Conservation (phyloP, 257 asterid genomes). For the Solanum bukasovii region DNA sequence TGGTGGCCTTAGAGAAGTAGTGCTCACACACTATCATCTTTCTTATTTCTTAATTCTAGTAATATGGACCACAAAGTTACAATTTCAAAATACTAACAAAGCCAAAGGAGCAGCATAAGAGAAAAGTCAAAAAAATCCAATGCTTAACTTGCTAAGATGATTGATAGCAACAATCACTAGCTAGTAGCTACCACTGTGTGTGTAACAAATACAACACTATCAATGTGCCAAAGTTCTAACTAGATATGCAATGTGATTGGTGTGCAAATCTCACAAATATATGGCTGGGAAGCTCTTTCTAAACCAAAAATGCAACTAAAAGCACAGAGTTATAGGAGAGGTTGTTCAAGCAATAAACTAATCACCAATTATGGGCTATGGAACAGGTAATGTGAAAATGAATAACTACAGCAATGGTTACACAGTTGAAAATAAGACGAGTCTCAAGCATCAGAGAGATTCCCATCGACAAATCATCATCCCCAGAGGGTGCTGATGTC, state of each 20-base stretch:
- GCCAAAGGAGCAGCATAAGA: neutral
- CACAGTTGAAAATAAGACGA: neutral
- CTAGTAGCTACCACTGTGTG: neutral
- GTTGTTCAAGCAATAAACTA: neutral
- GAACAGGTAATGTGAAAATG: neutral
- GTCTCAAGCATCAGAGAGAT: slow-evolving; percentile 58
- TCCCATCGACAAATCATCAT: slow-evolving; percentile 62
- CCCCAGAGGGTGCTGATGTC: slow-evolving; percentile 46
- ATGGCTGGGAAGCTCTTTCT: neutral
- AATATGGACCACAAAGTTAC: neutral
- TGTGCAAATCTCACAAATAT: neutral
- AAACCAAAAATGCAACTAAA: neutral
- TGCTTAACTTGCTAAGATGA: slow-evolving; percentile 22
- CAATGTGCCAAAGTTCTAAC: neutral
- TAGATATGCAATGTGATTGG: neutral
- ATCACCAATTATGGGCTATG: neutral
- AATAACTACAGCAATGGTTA: neutral
- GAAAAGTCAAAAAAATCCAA: neutral
- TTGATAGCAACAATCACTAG: neutral
- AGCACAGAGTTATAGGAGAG: neutral
- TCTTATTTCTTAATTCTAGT: neutral
- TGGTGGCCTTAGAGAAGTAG: neutral
- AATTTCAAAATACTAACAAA: neutral
- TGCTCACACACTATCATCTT: neutral
- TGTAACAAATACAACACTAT: neutral